Conservation (phyloP, 345 rosid species). For the Salix brachista region DNA sequence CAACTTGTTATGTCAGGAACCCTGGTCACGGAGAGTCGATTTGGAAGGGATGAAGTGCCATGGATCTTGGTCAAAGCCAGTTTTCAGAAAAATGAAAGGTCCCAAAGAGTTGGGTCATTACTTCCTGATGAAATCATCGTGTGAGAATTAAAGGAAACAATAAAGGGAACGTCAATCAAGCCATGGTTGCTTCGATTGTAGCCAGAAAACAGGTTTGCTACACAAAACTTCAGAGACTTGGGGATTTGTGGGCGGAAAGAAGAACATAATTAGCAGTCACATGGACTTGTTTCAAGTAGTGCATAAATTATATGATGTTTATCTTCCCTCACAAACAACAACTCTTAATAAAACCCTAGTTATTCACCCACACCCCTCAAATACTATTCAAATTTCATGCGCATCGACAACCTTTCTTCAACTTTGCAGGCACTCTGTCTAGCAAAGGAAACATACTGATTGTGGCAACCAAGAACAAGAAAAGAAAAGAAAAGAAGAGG, state of each 20-base stretch:
- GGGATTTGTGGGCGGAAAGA: slow-evolving; percentile 5
- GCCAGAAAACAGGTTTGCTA: not conserved
- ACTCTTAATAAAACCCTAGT: slow-evolving; percentile 22
- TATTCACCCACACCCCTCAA: slow-evolving; percentile 22
- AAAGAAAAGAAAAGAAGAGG: not conserved
- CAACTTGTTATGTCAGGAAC: not conserved
- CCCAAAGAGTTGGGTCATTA: not conserved
- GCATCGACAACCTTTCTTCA: slow-evolving; percentile 22
- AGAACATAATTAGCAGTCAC: slow-evolving; percentile 21
- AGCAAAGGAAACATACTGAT: not conserved
- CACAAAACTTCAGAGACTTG: not conserved
- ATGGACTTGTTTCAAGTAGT: slow-evolving; percentile 18
- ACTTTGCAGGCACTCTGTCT: slow-evolving; percentile 15
- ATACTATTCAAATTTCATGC: slow-evolving; percentile 17
- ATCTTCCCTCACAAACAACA: slow-evolving; percentile 28
- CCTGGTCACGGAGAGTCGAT: not conserved
- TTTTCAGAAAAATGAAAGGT: not conserved
- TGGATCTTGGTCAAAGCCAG: not conserved
- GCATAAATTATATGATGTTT: slow-evolving; percentile 11
- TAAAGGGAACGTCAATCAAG: not conserved
- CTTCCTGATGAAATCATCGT: not conserved
- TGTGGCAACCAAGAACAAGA: not conserved
- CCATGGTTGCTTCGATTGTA: not conserved
- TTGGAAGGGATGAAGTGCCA: not conserved
- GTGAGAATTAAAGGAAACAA: not conserved